Conservation (phyloP, 441 rosid species). For the Gossypium trilobum region DNA sequence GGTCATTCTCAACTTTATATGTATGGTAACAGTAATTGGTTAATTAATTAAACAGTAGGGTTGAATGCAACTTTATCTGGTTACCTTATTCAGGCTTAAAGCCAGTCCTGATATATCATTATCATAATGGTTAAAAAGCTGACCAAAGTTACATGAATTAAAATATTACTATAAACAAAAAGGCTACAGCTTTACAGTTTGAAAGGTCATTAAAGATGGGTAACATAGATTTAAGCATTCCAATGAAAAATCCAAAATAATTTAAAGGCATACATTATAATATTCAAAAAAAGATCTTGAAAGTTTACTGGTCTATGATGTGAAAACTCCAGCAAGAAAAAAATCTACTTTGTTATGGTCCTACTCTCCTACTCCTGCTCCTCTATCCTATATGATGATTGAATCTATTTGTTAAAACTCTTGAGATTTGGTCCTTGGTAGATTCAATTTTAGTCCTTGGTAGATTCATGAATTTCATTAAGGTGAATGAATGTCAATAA, state of each 20-base stretch:
- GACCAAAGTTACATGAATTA: slow-evolving; percentile 10
- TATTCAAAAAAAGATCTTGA: background rate
- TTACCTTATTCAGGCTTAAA: background rate
- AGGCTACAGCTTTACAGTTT: slow-evolving; percentile 16
- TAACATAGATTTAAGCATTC: slow-evolving; percentile 1
- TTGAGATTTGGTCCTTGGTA: background rate
- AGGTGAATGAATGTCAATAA: background rate
- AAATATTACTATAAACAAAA: background rate
- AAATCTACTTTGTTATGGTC: background rate
- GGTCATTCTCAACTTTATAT: background rate
- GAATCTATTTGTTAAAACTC: background rate
- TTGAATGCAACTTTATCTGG: background rate
- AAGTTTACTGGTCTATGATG: background rate
- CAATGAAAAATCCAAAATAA: slow-evolving; percentile 2
- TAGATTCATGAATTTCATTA: background rate
- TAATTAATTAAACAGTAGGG: background rate
- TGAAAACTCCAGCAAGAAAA: background rate
- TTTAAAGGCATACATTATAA: background rate
- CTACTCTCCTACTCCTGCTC: background rate
- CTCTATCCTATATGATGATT: background rate
- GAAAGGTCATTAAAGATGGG: background rate
- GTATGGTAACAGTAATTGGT: background rate
- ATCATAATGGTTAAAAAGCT: slow-evolving; percentile 11
- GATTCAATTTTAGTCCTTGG: background rate
- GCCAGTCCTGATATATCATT: slow-evolving; percentile 5